Evolutionary conservation across 345 rosid genomes (phyloP), one percentile per base, ranked within the genome.

Genomic region (Sonneratia alba): DNA sequence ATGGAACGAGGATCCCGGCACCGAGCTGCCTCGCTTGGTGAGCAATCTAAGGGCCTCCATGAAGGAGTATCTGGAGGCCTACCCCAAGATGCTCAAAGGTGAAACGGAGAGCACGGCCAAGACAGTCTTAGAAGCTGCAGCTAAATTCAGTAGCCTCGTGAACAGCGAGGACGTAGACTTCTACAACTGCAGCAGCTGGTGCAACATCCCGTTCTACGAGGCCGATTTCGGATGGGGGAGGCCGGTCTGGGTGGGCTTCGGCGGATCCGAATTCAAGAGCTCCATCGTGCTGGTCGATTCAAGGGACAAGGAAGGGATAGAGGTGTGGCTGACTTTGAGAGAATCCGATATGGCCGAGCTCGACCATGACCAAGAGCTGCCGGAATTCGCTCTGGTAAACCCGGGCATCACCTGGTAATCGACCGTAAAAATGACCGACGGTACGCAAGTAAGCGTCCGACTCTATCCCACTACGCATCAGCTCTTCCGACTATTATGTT

Each of bases 211-310:
- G 16, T 61, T 62, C 1, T 79, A 75, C 24, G 76, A 75, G 12
- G 73, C 73, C 7, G 76, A 79, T 65, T 79, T 79, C 19, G 81
- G 81, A 51, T 79, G 76, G 76, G 81, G 78, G 21, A 75, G 56
- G 76, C 81, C 81, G 36, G 49, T 8, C 1, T 79, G 78, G 78
- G 66, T 76, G 32, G 66, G 70, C 36, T 11, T 22, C 19, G 53
- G 12, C 14, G 47, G 12, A 7, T 3, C 21, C 10, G 56, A 36
- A 14, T 21, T 18, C 4, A 69, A 24, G 22, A 75, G 75, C 53
- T 6, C 13, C 16, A 15, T 72, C 10, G 34, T 68, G 22, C 5
- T 79, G 63, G 53, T 57, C 55, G 81, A 79, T 32, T 16, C 78
- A 0, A 69, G 36, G n/a, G 78, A 68, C 3, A 68, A 67, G 16